Percentiles rank a stretch among this genome's conserved stretches.
Evolutionary conservation across 2,329 filamentous ascomycete species (phyloP).

Genomic region (Alternaria triticina): DNA sequence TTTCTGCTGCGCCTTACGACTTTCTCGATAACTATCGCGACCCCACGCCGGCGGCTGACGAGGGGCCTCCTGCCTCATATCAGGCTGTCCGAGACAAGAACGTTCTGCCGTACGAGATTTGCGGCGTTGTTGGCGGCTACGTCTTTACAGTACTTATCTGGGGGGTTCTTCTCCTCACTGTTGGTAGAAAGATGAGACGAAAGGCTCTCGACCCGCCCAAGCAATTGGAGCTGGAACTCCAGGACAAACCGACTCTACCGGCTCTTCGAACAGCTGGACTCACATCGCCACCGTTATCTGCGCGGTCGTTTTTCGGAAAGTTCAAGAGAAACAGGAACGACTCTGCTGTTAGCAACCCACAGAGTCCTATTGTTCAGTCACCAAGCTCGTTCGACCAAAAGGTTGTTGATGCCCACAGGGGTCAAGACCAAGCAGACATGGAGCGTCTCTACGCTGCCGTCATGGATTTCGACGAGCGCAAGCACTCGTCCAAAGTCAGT

Average conservation of each 20-base stretch:
- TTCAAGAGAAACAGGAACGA: constrained; percentile 43
- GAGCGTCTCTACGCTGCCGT: constrained; percentile 91
- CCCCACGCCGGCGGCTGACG: constrained; percentile 35
- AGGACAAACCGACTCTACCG: constrained; percentile 50
- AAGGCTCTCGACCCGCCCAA: constrained; percentile 59
- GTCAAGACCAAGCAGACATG: constrained; percentile 79
- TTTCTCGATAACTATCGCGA: constrained; percentile 35
- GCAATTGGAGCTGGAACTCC: constrained; percentile 63
- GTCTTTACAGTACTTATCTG: constrained; percentile 76
- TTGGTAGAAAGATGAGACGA: constrained; percentile 53
- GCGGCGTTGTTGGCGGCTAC: constrained; percentile 84
- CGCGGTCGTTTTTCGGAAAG: constrained; percentile 43
- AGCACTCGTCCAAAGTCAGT: constrained; percentile 42
- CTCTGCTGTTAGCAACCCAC: constrained; percentile 32
- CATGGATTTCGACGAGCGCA: constrained; percentile 79
- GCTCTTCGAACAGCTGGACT: constrained; percentile 35
- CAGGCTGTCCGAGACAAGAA: constrained; percentile 47
- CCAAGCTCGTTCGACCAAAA: constrained; percentile 77
- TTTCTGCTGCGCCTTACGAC: constrained; percentile 32
- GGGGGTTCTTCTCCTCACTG: constrained; percentile 62
- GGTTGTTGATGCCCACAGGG: constrained; percentile 75
- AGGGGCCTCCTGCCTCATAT: constrained; percentile 38
- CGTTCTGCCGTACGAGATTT: constrained; percentile 80
- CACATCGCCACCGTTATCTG: constrained; percentile 33
- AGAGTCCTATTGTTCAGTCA: constrained; percentile 58